Evolutionary conservation across 768 basidiomycete species (phyloP), one percentile per base, ranked within the genome.

Genomic region (Suillus occidentalis): DNA sequence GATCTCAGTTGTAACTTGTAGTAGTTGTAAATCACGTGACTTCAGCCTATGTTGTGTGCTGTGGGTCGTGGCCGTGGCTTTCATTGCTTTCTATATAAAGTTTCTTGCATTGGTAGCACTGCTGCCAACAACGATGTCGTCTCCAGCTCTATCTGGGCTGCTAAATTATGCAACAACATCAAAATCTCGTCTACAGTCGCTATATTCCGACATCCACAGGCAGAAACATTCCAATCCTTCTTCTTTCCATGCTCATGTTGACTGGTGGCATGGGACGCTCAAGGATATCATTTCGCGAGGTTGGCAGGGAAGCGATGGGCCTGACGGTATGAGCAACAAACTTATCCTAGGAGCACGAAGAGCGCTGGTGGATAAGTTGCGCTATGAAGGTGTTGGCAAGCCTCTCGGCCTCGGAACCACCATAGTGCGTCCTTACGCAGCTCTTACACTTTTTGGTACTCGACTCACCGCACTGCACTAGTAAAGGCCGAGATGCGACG

Each of bases 121-220:
- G 25, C 65, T 42, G 39, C 18, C 71, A 37, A 52, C 56, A 4
- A 45, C 63, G 36, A 39, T 62, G 16, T 55, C 40, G 18, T 58
- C 53, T 7, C 55, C 28, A 40, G 34, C 37, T 42, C 68, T 78
- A 14, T 62, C 75, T 61, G 68, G 72, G 2, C 72, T 73, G 14
- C 62, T 73, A 61, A 71, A 71, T 22, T 77, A 75, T 16, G 66
- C 69, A 14, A 70, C 73, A 12, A 77, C 71, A 3, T 74, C 78
- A 18, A 75, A 70, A 12, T 71, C 84, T 28, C 87, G 92, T 9
- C 80, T 94, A 0, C 88, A 91, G 66, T 87, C 94, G 0, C 81
- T 98, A 8, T 98, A 96, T 77, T 91, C 95, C 9, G 94, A 96
- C 72, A 88, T 96, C 64, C 87, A 91, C 0, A 82, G 87, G 14